Percentiles rank a stretch among this genome's conserved stretches.
phyloP scores from a whole-genome alignment of 1,284 basidiomycete species.

The Puccinia polysora region DNA sequence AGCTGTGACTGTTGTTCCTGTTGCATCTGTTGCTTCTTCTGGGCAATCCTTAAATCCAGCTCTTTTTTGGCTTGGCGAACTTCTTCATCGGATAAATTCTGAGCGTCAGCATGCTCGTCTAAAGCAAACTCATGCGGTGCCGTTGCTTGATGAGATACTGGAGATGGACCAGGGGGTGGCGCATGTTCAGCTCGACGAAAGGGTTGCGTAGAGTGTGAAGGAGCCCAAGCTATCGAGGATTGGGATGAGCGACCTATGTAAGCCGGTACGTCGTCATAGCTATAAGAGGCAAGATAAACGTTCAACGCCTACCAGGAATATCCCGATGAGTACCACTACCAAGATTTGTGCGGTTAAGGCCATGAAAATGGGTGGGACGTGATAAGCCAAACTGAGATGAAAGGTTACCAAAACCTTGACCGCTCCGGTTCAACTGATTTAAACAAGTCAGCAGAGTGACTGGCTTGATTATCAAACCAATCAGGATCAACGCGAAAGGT shows the following conservation, averaged over 20 bases:
- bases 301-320: neutral
- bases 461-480: slow-evolving; percentile 33
- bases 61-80: slow-evolving; percentile 9
- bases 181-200: slow-evolving; percentile 4
- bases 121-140: slow-evolving; percentile 24
- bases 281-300: neutral
- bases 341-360: neutral
- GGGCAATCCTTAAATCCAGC: slow-evolving; percentile 17
- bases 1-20: slow-evolving; percentile 21
- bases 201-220: neutral
- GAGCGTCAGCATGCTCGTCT: slow-evolving; percentile 20
- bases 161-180: slow-evolving; percentile 14
- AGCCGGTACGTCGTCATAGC: too few relatives aligned
- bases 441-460: slow-evolving; percentile 29
- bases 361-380: neutral
- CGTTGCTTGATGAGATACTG: slow-evolving; percentile 26
- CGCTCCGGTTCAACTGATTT: neutral
- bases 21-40: slow-evolving; percentile 16
- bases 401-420: neutral
- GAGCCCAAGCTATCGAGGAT: neutral
- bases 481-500: slow-evolving; percentile 29
- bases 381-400: neutral
- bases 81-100: slow-evolving; percentile 30
- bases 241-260: too few relatives aligned
- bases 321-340: slow-evolving; percentile 2